Evolutionary conservation across 2,329 filamentous ascomycete species (phyloP), one percentile per base, ranked within the genome.

Genomic region (Curvularia spicifera): DNA sequence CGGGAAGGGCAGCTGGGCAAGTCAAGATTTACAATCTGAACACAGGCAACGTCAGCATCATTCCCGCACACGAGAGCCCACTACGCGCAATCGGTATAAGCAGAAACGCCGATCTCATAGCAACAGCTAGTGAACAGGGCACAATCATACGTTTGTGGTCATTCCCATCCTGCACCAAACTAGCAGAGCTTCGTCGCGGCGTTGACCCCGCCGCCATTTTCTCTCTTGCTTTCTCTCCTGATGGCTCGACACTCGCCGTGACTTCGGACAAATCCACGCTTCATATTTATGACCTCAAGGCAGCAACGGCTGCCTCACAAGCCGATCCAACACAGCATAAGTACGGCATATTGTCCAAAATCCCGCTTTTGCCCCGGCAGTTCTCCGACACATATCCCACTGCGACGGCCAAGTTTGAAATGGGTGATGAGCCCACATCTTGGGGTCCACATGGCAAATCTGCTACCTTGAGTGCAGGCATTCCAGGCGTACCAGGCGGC

Each of bases 231-330:
- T 95, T 99, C 75, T 96, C 91, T 20, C 93, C 93, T 0, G 88
- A 88, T 0, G 91, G 90, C 51, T 86, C 84, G 43, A 85, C 93
- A 72, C 84, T 98, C 10, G 95, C 95, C 26, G 94, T 93, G 61
- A 98, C 94, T 0, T 97, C 93, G 1, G 95, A 99, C 81, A 99
- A 98, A 78, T 93, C 91, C 5, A 99, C 93, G 0, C 83, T 99
- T 10, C 95, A 99, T 77, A 85, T 99, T 37, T 99, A 97, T 73
- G 93, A 98, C 71, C 83, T 97, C 0, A 89, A 89, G 61, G 48
- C 56, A 3, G 58, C 61, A 10, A 53, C 56, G 2, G 51, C 46
- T 6, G 51, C 52, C 4, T 20, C 43, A 5, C 46, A 60, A 8
- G 35, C 51, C 37, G 68, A 74, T 43, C 59, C 66, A 12, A 65